Evolutionary conservation across 2,329 filamentous ascomycete species (phyloP), one percentile per base, ranked within the genome.

Genomic region (Paraphoma sp.): DNA sequence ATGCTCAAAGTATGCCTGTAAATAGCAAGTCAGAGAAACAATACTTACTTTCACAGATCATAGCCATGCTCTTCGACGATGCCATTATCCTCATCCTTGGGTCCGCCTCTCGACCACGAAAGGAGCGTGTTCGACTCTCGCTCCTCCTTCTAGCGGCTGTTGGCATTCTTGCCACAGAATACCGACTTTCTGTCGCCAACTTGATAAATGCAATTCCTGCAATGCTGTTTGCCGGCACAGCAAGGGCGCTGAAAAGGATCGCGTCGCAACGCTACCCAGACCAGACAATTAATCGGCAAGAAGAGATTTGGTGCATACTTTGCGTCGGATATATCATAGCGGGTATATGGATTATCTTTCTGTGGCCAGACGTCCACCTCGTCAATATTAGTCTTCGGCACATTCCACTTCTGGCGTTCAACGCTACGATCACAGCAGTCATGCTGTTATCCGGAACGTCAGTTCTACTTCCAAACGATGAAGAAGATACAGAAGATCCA

Each of bases 1-100:
- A 72, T 74, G 67, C 52, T 74, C 7, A 60, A 62, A 2, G 74
- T 75, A 59, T 63, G 71, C n/a, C 40, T 10, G 9, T 36, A 10
- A 3, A 3, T 2, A 36, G 6, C 33, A 36, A 36, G 33, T 36
- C 10, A 10, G 7, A 36, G 33, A 6, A 10, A 2, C 33, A 10
- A 36, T 7, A 7, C 33, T 36, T 36, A 36, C 33, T 3, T 36
- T 3, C 33, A 36, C 54, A 62, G 63, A 59, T 57, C 3, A 61
- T 68, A 48, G 55, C 64, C 29, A 62, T 60, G 43, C 60, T 67
- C 49, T 54, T 51, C 18, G 65, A 72, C 49, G 48, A 54, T 4
- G 9, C 57, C 1, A 42, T 69, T 29, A 54, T 51, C 46, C 56
- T 29, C 58, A 49, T 17, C 56, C 60, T 11, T 52, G 53, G 30